Conservation (phyloP, 2,329 filamentous ascomycete species). For the Penicillium sp. region DNA sequence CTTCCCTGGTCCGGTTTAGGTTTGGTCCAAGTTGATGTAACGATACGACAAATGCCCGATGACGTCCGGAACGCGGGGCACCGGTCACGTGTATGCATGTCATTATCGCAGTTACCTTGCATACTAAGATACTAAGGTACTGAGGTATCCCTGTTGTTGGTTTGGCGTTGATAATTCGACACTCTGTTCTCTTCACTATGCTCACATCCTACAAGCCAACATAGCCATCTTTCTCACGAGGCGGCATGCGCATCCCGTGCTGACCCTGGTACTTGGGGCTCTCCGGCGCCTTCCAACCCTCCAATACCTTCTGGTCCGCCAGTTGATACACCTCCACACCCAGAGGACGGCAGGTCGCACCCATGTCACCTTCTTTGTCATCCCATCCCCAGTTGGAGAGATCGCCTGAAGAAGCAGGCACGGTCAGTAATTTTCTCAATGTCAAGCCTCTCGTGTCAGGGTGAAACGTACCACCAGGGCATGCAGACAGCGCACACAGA, state of each 20-base stretch:
- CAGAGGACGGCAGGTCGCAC: constrained; percentile 73
- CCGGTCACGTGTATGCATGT: constrained; percentile 21
- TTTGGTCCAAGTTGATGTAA: constrained; percentile 19
- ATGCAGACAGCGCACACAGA: constrained; percentile 68
- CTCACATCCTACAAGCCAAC: constrained; percentile 27
- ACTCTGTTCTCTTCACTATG: background rate
- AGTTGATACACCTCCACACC: constrained; percentile 74
- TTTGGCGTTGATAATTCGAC: too few species aligned
- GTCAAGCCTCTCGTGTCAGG: background rate
- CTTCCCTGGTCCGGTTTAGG: constrained; percentile 4
- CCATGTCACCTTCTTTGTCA: constrained; percentile 60
- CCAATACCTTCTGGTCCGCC: constrained; percentile 56
- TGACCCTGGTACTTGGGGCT: constrained; percentile 65
- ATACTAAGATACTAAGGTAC: too few species aligned
- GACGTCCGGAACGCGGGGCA: constrained; percentile 24
- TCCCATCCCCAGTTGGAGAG: constrained; percentile 82
- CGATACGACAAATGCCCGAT: constrained; percentile 17
- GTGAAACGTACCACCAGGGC: constrained; percentile 64
- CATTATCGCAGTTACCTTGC: constrained; percentile 3
- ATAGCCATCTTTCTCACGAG: constrained; percentile 35
- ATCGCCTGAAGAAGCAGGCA: constrained; percentile 55
- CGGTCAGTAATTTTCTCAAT: constrained; percentile 18
- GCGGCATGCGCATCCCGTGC: constrained; percentile 65
- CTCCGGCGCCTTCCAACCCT: constrained; percentile 67
- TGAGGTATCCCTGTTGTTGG: too few species aligned